These are phyloP conservation scores for Solanum bukasovii DNA, from an alignment of 257 asterid species.

Conservation along the genomic window DNA sequence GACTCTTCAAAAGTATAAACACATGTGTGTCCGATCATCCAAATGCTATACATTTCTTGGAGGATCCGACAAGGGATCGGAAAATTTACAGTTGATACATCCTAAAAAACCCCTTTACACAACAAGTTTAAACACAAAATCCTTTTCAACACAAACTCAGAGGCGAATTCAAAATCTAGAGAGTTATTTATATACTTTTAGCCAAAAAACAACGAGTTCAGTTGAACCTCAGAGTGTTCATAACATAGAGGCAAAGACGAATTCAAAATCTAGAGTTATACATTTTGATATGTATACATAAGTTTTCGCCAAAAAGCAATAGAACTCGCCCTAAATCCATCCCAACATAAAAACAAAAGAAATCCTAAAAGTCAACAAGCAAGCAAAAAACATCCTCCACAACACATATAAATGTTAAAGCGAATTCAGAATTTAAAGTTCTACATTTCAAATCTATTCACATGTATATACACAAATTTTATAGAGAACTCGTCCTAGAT, in stretches of 20 bases:
- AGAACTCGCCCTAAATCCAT: background rate
- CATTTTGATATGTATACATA: background rate
- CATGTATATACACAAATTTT: background rate
- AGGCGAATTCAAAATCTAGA: background rate
- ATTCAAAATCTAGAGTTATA: background rate
- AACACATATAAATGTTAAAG: background rate
- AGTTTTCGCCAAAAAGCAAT: background rate
- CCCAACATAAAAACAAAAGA: no score
- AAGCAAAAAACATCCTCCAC: background rate
- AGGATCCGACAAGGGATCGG: background rate
- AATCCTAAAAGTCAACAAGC: background rate
- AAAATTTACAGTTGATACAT: background rate
- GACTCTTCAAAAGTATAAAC: background rate
- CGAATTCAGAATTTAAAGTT: background rate
- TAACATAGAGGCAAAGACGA: background rate
- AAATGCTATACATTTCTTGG: background rate
- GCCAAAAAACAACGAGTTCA: no score
- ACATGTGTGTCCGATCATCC: rapidly evolving
- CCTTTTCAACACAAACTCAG: background rate
- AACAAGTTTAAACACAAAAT: background rate
- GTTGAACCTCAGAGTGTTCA: background rate
- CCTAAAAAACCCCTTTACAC: background rate
- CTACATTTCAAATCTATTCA: background rate
- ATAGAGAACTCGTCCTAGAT: background rate
- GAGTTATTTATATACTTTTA: background rate